These are phyloP conservation scores for Fomitopsis pinicola DNA, from an alignment of 1,284 basidiomycete species.

Conservation along the genomic window DNA sequence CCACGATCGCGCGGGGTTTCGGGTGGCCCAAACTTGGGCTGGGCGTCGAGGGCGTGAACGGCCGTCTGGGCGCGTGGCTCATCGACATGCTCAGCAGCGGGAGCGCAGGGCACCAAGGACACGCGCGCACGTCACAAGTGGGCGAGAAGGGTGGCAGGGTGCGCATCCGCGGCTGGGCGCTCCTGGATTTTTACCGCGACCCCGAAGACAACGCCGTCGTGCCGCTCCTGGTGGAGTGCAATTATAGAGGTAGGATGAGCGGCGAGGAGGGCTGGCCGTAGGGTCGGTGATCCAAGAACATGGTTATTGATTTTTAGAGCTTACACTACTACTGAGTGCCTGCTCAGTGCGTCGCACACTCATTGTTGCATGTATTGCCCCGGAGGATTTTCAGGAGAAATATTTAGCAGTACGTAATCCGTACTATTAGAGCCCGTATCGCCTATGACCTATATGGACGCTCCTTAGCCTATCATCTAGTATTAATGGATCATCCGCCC, in stretches of 20 bases:
- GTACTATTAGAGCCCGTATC: neutral
- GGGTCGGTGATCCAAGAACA: neutral
- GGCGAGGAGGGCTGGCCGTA: constrained; percentile 46
- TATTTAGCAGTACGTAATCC: neutral
- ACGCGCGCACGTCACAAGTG: neutral
- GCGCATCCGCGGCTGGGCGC: constrained; percentile 61
- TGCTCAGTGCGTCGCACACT: neutral
- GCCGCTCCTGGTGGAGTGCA: constrained; percentile 71
- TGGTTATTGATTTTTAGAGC: neutral
- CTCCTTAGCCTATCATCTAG: neutral
- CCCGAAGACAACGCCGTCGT: constrained; percentile 49
- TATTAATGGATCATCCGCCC: too few relatives aligned
- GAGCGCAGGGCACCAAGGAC: constrained; percentile 5
- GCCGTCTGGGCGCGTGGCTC: constrained; percentile 68
- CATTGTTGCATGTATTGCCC: neutral
- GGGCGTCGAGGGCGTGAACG: constrained; percentile 81
- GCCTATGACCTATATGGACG: neutral
- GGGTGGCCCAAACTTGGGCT: constrained; percentile 72
- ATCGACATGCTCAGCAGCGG: constrained; percentile 40
- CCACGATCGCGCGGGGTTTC: constrained; percentile 72
- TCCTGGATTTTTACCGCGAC: constrained; percentile 67
- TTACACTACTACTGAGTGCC: neutral
- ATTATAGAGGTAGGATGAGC: constrained; percentile 49
- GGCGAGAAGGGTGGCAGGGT: constrained; percentile 23
- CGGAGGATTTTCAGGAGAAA: neutral